Conservation (phyloP, 208 protist genomes). For the Trypanosoma rangeli region DNA sequence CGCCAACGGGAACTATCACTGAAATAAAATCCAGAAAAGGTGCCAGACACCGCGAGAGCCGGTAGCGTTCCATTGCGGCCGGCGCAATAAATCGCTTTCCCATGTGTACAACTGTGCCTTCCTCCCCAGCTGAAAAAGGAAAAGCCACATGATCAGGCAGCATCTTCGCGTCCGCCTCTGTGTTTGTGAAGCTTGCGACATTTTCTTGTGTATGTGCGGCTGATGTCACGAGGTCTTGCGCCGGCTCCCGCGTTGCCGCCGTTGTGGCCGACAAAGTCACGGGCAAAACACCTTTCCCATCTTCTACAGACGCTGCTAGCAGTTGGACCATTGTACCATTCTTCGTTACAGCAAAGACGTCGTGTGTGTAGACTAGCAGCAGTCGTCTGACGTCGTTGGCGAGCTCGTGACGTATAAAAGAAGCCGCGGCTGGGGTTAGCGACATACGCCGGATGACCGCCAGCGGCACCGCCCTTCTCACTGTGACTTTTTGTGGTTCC, state of each 20-base stretch:
- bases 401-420: slow-evolving; percentile 27
- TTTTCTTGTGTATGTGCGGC: background rate
- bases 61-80: slow-evolving; percentile 26
- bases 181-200: background rate
- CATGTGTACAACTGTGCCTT: slow-evolving; percentile 27
- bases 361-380: slow-evolving; percentile 16
- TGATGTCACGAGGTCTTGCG: background rate
- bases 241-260: background rate
- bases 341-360: slow-evolving; percentile 21
- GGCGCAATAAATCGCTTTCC: slow-evolving; percentile 29
- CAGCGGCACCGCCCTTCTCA: slow-evolving; percentile 16
- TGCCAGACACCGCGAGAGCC: slow-evolving; percentile 16
- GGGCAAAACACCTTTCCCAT: background rate
- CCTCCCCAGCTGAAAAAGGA: slow-evolving; percentile 1
- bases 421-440: slow-evolving; percentile 6
- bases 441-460: slow-evolving; percentile 22
- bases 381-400: slow-evolving; percentile 22
- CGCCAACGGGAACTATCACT: background rate
- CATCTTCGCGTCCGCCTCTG: background rate
- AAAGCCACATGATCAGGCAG: background rate
- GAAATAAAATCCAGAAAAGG: slow-evolving; percentile 28
- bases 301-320: background rate
- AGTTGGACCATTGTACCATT: slow-evolving; percentile 22
- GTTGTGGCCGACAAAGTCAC: background rate
- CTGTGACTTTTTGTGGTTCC: background rate